Evolutionary conservation across 1,284 basidiomycete genomes (phyloP).

Genomic region (Austroboletus niveus): DNA sequence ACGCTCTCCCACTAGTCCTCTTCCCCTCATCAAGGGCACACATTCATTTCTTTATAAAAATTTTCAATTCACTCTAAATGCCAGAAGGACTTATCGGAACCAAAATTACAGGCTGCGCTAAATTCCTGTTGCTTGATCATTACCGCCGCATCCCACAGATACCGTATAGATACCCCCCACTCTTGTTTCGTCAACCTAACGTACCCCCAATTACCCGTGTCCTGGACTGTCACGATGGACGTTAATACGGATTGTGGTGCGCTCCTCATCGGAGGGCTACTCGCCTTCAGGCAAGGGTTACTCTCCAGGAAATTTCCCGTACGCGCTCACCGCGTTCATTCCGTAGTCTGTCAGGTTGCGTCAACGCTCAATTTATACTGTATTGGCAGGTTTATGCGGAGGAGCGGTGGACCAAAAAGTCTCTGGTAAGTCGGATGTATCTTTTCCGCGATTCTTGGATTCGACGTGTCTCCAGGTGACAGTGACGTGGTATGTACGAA

Average conservation of each 20-base stretch:
- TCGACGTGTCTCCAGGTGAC: slow-evolving; percentile 13
- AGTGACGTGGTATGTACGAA: slow-evolving; percentile 17
- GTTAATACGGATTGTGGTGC: slow-evolving; percentile 17
- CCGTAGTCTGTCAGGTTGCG: slow-evolving; percentile 25
- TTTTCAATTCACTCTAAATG: too few relatives aligned
- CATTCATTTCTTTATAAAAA: too few relatives aligned
- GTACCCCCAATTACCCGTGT: neutral
- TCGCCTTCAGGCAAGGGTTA: slow-evolving; percentile 20
- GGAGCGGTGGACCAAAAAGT: slow-evolving; percentile 18
- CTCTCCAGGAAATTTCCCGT: neutral
- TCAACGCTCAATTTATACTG: slow-evolving; percentile 26
- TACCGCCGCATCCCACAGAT: too few relatives aligned
- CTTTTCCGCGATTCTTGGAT: neutral
- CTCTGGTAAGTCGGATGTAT: slow-evolving; percentile 12
- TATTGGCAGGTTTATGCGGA: slow-evolving; percentile 19
- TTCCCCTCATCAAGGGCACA: neutral
- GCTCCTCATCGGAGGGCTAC: slow-evolving; percentile 23
- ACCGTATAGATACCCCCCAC: too few relatives aligned
- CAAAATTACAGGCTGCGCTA: too few relatives aligned
- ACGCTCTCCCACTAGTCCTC: neutral
- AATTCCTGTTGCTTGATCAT: too few relatives aligned
- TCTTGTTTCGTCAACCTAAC: too few relatives aligned
- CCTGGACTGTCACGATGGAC: neutral
- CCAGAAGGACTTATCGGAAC: too few relatives aligned
- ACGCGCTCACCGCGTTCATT: neutral